Percentiles rank a stretch among this genome's conserved stretches.
Evolutionary conservation across 148 eudicot genomes (phyloP).

Genomic region (Camellia japonica): DNA sequence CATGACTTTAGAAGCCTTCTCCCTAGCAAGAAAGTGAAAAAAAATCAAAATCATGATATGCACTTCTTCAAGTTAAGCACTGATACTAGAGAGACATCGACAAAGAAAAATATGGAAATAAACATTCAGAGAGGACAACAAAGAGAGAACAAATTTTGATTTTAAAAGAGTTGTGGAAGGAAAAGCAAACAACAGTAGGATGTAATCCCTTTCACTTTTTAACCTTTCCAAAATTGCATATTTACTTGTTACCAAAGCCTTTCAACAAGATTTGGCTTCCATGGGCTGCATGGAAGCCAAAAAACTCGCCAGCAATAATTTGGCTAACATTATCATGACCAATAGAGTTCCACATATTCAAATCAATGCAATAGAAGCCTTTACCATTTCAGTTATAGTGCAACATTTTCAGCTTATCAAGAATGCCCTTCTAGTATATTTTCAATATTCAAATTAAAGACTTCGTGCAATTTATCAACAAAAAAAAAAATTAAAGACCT

Average conservation of each 20-base stretch:
- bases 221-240: not conserved
- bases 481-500: not conserved
- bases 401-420: conserved; percentile 2
- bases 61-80: not conserved
- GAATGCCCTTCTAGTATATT: not conserved
- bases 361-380: not conserved
- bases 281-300: too few species aligned
- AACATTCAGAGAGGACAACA: not conserved
- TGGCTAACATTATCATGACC: not conserved
- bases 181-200: not conserved
- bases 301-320: not conserved
- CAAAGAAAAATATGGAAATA: not conserved
- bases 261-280: not conserved
- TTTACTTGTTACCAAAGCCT: not conserved
- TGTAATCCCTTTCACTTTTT: not conserved
- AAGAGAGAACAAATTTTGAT: not conserved
- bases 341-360: not conserved
- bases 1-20: conserved; percentile 9
- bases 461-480: not conserved
- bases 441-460: not conserved
- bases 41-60: not conserved
- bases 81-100: not conserved
- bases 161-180: not conserved
- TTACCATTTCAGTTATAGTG: not conserved
- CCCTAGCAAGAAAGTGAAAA: conserved; percentile 14